phyloP scores from a whole-genome alignment of 1,139 yeast species.

The Entelexis sorbosivorans region DNA sequence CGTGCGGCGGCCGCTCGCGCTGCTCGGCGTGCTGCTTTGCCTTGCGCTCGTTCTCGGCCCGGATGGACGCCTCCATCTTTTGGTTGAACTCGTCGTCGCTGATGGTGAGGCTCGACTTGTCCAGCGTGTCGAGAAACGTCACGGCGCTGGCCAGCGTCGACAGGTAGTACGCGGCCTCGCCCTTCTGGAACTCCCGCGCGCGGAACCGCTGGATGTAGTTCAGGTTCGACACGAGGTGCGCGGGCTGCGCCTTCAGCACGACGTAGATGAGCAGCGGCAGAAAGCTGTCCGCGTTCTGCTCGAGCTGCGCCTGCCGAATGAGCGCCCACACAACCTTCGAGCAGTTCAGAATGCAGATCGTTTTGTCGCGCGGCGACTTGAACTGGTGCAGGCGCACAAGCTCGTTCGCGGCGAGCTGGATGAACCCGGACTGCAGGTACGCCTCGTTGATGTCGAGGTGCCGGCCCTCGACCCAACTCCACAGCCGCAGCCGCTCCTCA shows the following conservation, averaged over 20 bases:
- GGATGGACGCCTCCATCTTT: slow-evolving; percentile 31
- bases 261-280: slow-evolving; percentile 77
- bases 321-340: slow-evolving; percentile 88
- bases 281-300: slow-evolving; percentile 88
- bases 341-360: slow-evolving; percentile 79
- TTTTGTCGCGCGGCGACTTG: slow-evolving; percentile 89
- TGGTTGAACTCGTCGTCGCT: slow-evolving; percentile 47
- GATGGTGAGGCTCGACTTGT: slow-evolving; percentile 49
- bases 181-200: slow-evolving; percentile 60
- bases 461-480: slow-evolving; percentile 62
- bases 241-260: slow-evolving; percentile 55
- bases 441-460: slow-evolving; percentile 65
- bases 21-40: background rate
- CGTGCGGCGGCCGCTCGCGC: background rate
- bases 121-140: slow-evolving; percentile 56
- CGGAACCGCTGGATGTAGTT: slow-evolving; percentile 79
- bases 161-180: slow-evolving; percentile 81
- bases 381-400: slow-evolving; percentile 66
- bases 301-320: slow-evolving; percentile 52
- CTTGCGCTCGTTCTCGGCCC: slow-evolving; percentile 22
- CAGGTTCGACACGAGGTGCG: slow-evolving; percentile 59
- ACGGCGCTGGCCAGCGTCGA: slow-evolving; percentile 83
- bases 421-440: slow-evolving; percentile 40
- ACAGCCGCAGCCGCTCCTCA: slow-evolving; percentile 48
- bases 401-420: slow-evolving; percentile 57